Base-by-base conservation (phyloP, 306 rosid species). In the Nissolia schottii region DNA sequence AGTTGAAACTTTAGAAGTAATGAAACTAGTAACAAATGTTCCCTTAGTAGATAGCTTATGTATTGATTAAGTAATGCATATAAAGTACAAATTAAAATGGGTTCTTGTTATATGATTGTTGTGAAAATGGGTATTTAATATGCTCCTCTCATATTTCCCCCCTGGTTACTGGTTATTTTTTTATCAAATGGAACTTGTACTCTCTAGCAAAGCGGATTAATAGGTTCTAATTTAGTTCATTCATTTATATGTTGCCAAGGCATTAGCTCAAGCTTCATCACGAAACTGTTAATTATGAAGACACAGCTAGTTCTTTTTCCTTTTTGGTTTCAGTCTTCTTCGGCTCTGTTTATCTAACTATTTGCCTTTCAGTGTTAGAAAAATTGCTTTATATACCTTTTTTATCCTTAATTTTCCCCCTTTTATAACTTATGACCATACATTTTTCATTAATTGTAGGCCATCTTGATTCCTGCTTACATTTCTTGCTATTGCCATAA, bases 401-500 rank as follows among this genome's bases (percentile, higher is more conserved):
- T 29, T n/a, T 12, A 22, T 57, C 74, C 14, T 55, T 66, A 9
- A 55, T 24, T 15, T 29, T 45, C 29, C n/a, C 23, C 13, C n/a
- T 11, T 25, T 7, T 56, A 14, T 34, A 57, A 29, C 69, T 55
- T 37, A 22, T 37, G 32, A 38, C n/a, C 2, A 5, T 3, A 24
- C 60, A 38, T 7, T 19, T 19, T 50, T 74, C 2, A 55, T 75
- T 10, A 41, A 40, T 6, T 32, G 73, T 16, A n/a, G 55, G 18
- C n/a, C 24, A 48, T 67, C 50, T 16, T 57, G 61, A 45, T 56
- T 32, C 57, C 23, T 61, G 48, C 50, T 16, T 61, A 61, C 22
- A 15, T 55, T 56, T 56, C 56, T 70, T 70, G 57, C 25, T 57
- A 12, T 23, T 72, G n/a, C 34, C 68, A 60, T 31, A 51, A 16